These are phyloP conservation scores for Glonium stellatum DNA, from an alignment of 495 filamentous ascomycete genomes.

Conservation along the genomic window DNA sequence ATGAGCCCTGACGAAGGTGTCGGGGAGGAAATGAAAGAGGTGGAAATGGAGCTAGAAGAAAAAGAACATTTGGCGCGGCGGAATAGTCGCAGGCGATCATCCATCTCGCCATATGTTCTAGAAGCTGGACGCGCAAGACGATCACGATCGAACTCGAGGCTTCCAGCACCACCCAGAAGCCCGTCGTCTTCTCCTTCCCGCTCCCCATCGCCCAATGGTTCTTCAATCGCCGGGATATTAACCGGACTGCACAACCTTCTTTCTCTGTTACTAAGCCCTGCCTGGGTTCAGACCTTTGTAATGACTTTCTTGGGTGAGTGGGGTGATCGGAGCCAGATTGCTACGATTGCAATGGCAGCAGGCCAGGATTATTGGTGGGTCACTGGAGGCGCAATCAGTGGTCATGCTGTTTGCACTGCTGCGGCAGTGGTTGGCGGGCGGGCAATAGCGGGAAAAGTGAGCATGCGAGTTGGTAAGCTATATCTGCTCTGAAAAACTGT, in stretches of 20 bases:
- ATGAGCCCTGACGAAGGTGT: conserved; percentile 88
- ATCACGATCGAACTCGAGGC: conserved; percentile 52
- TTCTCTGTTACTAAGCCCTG: conserved; percentile 80
- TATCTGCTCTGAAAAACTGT: background rate
- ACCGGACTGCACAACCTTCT: conserved; percentile 77
- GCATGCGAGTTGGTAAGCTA: conserved; percentile 89
- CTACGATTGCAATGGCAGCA: conserved; percentile 97
- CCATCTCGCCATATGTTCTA: conserved; percentile 55
- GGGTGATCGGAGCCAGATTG: conserved; percentile 96
- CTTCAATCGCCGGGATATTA: conserved; percentile 34
- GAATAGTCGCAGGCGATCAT: conserved; percentile 48
- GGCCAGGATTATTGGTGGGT: conserved; percentile 99
- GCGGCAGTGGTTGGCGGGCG: conserved; percentile 89
- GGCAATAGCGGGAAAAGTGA: conserved; percentile 88
- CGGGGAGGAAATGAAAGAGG: conserved; percentile 91
- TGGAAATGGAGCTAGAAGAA: conserved; percentile 89
- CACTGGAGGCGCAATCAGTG: conserved; percentile 77
- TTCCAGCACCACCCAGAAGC: conserved; percentile 53
- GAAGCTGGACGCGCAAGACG: conserved; percentile 55
- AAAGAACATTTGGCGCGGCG: conserved; percentile 60
- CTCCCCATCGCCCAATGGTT: conserved; percentile 48
- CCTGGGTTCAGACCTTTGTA: conserved; percentile 97
- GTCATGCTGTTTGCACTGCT: conserved; percentile 83
- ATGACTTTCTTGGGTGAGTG: conserved; percentile 99
- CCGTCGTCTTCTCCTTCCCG: conserved; percentile 55